A percentile compares a stretch with the other conserved stretches of the same genome.
These are phyloP conservation scores for Trametes cubensis DNA, from an alignment of 768 basidiomycete species.

Conservation along the genomic window DNA sequence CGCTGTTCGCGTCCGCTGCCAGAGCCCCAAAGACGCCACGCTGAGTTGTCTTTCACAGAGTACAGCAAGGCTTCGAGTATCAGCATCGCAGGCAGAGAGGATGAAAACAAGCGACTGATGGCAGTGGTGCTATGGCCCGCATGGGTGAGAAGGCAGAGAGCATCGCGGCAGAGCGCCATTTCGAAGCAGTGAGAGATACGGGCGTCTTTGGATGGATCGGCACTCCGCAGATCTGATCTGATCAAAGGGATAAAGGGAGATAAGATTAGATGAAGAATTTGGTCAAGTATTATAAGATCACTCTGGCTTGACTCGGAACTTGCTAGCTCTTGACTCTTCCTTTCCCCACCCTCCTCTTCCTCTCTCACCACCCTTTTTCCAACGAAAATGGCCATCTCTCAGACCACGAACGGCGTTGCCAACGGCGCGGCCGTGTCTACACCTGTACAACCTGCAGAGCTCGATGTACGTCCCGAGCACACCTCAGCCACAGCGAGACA, in stretches of 20 bases:
- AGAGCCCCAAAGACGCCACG: no score
- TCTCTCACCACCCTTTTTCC: slow-evolving; percentile 1
- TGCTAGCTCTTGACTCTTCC: not conserved
- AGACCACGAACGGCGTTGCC: not conserved
- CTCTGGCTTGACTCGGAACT: slow-evolving; percentile 4
- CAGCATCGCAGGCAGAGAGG: no score
- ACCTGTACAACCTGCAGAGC: slow-evolving; percentile 11
- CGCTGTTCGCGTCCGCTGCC: not conserved
- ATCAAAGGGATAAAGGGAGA: not conserved
- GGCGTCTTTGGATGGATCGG: no score
- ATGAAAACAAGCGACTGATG: no score
- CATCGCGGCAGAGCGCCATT: no score
- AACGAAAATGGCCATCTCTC: slow-evolving; percentile 13
- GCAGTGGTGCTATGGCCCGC: no score
- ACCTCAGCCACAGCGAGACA: not conserved
- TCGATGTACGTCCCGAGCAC: slow-evolving; percentile 13
- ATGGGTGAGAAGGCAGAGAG: no score
- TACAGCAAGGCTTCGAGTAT: no score
- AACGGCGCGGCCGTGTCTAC: not conserved
- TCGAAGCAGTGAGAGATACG: no score
- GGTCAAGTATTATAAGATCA: not conserved
- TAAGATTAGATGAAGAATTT: slow-evolving; percentile 20
- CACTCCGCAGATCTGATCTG: slow-evolving; percentile 4
- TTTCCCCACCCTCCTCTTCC: not conserved
- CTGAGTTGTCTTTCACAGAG: no score